Evolutionary conservation across 768 basidiomycete genomes (phyloP).

Genomic region (Agaricus subrufescens): DNA sequence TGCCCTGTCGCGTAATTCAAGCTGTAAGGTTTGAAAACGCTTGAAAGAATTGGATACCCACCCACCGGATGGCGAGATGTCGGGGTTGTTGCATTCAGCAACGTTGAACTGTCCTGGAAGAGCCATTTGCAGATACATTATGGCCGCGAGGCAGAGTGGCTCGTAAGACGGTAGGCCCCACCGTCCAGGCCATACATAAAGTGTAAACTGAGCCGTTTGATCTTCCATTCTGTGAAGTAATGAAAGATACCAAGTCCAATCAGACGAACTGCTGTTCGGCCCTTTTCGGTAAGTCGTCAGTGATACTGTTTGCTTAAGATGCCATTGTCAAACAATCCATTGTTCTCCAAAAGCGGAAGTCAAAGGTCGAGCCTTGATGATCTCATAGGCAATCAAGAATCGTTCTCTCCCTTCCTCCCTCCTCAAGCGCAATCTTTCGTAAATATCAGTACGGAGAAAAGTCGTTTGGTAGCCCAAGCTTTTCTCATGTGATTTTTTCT

Average conservation of each 20-base stretch:
- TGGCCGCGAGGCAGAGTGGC: conserved; percentile 56
- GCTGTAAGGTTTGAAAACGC: neutral
- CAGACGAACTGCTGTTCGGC: too few species aligned
- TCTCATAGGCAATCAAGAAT: neutral
- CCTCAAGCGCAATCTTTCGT: neutral
- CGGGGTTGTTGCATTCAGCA: conserved; percentile 60
- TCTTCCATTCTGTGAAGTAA: neutral
- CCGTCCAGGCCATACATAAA: conserved; percentile 69
- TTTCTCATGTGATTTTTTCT: conserved; percentile 1
- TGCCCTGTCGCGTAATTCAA: conserved; percentile 42
- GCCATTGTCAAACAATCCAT: neutral
- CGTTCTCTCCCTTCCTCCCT: neutral
- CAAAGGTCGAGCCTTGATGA: neutral
- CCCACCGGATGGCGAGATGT: conserved; percentile 70
- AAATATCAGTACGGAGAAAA: neutral
- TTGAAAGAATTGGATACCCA: conserved; percentile 15
- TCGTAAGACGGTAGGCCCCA: conserved; percentile 68
- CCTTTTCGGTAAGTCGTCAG: too few species aligned
- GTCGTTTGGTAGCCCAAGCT: neutral
- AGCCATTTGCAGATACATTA: conserved; percentile 63
- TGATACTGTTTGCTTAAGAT: neutral
- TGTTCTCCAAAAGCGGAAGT: conserved; percentile 8
- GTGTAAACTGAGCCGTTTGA: conserved; percentile 17
- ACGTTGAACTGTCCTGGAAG: conserved; percentile 67
- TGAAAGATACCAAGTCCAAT: neutral